Evolutionary conservation across 2,329 filamentous ascomycete genomes (phyloP).

Genomic region (Cordyceps farinosa): DNA sequence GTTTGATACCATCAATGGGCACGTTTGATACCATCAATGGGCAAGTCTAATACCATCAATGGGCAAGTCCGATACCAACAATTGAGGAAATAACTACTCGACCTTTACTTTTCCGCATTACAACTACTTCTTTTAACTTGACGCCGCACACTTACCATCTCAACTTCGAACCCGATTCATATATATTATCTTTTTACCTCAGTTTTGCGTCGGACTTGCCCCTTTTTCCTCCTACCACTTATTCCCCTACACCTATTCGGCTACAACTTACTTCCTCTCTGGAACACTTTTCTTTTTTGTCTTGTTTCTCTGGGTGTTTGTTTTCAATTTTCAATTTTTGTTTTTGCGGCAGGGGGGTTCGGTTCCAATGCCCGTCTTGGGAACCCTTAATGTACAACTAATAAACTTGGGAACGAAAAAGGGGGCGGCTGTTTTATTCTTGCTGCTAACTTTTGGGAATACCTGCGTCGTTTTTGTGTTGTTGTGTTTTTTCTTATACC

Average conservation of each 20-base stretch:
- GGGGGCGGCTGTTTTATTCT: neutral
- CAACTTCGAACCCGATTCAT: neutral
- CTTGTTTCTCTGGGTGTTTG: neutral
- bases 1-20: too few relatives aligned
- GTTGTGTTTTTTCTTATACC: conserved; percentile 9
- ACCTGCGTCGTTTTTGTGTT: neutral
- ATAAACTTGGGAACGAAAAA: conserved; percentile 13
- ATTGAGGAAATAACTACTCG: neutral
- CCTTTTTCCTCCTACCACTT: neutral
- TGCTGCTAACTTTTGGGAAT: neutral
- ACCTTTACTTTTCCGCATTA: neutral
- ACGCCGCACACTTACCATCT: neutral
- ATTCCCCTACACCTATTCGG: neutral
- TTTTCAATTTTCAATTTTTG: neutral
- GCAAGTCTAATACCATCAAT: too few relatives aligned
- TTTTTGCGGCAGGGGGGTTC: neutral
- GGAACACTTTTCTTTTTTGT: neutral
- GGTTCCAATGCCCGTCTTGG: neutral
- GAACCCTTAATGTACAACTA: conserved; percentile 22
- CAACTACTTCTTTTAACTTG: conserved; percentile 13
- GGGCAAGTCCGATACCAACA: too few relatives aligned
- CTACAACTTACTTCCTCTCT: neutral
- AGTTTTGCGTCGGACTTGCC: neutral
- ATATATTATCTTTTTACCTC: conserved; percentile 7
- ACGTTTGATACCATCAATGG: too few relatives aligned